Evolutionary conservation across 257 asterid species (phyloP), one percentile per base, ranked within the genome.

Genomic region (Ophiorrhiza pumila): DNA sequence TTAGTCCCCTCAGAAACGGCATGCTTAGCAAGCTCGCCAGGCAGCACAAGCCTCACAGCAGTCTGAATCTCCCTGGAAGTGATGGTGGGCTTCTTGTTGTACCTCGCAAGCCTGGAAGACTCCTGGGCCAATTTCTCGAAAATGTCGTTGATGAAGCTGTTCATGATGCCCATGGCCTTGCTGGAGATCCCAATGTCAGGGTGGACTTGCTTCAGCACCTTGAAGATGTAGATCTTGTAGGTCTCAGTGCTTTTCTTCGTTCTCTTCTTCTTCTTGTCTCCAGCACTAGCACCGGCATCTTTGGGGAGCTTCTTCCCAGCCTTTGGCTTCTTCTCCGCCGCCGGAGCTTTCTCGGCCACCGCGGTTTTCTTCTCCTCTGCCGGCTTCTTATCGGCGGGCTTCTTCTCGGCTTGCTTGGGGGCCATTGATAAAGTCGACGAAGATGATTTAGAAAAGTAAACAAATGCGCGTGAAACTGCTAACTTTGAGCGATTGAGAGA

Each of bases 201-300:
- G n/a, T n/a, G n/a, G n/a, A n/a, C n/a, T n/a, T n/a, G n/a, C n/a
- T n/a, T n/a, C n/a, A n/a, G n/a, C n/a, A 68, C 80, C 76, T 71
- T 77, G 49, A 77, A 77, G 69, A 71, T 77, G 53, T 77, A 77
- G 76, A 71, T 77, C 80, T 77, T 77, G 68, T 77, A 77, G 27
- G 77, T 71, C 68, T 77, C 81, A 0, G 42, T 4, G 58, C 77
- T 77, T 74, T 71, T 77, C 69, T 77, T 71, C 63, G 23, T 15
- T 57, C 73, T 41, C 77, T 77, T 77, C 77, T 77, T 77, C 69
- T 71, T 77, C 74, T 77, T 77, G 15, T 77, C 76, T 5, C 66
- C 74, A 27, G 72, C 67, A 14, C 60, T 60, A 3, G 69, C 72
- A 41, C 68, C 62, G 52, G 60, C 59, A 22, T 76, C 76, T 60